A percentile compares a stretch with the other conserved stretches of the same genome.
Conservation (phyloP, 2,329 filamentous ascomycete genomes). For the Penicillium concentricum region DNA sequence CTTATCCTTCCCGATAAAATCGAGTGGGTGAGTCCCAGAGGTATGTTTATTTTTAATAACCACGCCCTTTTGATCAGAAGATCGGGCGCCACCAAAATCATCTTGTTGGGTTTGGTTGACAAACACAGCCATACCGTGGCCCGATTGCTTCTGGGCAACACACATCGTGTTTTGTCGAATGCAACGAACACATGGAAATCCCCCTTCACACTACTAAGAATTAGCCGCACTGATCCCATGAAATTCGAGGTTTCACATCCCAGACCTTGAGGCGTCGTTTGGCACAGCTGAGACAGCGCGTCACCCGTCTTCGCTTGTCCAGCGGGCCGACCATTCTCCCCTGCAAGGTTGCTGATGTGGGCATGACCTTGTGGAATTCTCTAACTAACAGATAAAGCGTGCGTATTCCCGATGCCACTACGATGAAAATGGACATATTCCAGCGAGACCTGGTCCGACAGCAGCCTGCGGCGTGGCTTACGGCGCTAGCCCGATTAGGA, state of each 20-base stretch:
- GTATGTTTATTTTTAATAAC: background rate
- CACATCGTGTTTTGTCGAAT: background rate
- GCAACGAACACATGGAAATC: background rate
- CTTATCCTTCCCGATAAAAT: background rate
- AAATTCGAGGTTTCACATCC: background rate
- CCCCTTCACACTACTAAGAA: background rate
- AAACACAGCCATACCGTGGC: background rate
- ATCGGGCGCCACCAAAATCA: background rate
- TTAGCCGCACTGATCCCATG: background rate
- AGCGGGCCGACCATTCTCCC: conserved; percentile 4
- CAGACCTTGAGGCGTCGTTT: conserved; percentile 8
- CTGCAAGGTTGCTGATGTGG: background rate
- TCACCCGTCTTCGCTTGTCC: conserved; percentile 6
- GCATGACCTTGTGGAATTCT: background rate
- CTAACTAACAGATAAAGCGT: background rate
- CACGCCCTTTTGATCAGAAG: background rate
- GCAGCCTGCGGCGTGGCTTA: background rate
- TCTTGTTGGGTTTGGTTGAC: background rate
- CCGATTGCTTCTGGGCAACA: background rate
- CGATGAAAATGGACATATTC: background rate
- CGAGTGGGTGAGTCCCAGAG: background rate
- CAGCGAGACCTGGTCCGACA: background rate
- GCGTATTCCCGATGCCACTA: background rate
- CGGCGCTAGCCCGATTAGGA: background rate
- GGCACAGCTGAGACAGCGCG: conserved; percentile 4